These are phyloP conservation scores for Capsella bursapastoris DNA, from an alignment of 345 rosid genomes.

Conservation along the genomic window DNA sequence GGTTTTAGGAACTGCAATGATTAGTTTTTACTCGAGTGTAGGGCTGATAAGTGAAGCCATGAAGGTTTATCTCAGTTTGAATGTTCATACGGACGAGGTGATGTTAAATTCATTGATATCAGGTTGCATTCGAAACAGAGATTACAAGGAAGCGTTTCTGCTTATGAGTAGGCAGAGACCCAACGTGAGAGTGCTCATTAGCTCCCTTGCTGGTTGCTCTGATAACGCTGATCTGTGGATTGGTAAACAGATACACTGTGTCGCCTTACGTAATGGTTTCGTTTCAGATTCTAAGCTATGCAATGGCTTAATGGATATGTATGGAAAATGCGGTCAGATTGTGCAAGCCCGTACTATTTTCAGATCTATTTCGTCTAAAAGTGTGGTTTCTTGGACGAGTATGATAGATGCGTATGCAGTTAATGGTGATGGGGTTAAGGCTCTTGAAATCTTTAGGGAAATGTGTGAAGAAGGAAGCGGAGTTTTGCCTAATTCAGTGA, in stretches of 20 bases:
- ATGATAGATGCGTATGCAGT: conserved; percentile 78
- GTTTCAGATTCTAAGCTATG: conserved; percentile 63
- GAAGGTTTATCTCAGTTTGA: conserved; percentile 53
- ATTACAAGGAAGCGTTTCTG: conserved; percentile 58
- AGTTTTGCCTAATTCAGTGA: conserved; percentile 66
- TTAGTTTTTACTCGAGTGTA: conserved; percentile 66
- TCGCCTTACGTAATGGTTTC: conserved; percentile 58
- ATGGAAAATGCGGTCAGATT: conserved; percentile 72
- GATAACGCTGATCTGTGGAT: conserved; percentile 65
- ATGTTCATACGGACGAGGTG: conserved; percentile 51
- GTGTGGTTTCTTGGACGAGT: conserved; percentile 80
- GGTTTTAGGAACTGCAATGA: conserved; percentile 69
- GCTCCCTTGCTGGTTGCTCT: conserved; percentile 74
- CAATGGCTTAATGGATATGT: conserved; percentile 77
- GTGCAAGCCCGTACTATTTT: conserved; percentile 53
- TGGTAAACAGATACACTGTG: conserved; percentile 77
- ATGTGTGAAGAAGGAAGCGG: conserved; percentile 53
- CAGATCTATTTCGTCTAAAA: conserved; percentile 49
- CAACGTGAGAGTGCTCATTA: conserved; percentile 62
- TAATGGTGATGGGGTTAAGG: conserved; percentile 65
- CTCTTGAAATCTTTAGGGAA: conserved; percentile 58
- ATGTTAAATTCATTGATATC: conserved; percentile 72
- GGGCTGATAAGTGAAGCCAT: conserved; percentile 60
- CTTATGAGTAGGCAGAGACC: conserved; percentile 57
- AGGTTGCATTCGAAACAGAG: conserved; percentile 62